These are phyloP conservation scores for Aureobasidium subglaciale DNA, from an alignment of 2,329 filamentous ascomycete genomes.

Conservation along the genomic window DNA sequence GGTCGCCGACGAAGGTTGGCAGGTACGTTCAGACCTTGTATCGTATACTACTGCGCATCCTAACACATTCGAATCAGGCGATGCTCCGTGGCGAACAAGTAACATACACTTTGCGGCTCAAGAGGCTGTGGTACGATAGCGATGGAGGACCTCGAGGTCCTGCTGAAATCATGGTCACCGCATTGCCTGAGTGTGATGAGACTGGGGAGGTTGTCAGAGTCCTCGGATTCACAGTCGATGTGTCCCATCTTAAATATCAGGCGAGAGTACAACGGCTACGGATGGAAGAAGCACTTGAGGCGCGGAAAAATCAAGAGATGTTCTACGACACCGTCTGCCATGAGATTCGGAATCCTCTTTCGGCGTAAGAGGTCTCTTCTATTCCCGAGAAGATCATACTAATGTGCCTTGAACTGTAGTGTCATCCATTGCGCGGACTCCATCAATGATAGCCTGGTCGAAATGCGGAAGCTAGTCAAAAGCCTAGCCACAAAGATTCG, in stretches of 20 bases:
- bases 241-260: slow-evolving; percentile 27
- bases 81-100: slow-evolving; percentile 15
- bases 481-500: background rate
- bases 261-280: slow-evolving; percentile 25
- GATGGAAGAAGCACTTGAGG: slow-evolving; percentile 30
- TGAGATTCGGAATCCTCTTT: slow-evolving; percentile 37
- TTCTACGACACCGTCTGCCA: slow-evolving; percentile 11
- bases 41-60: background rate
- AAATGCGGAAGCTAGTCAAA: slow-evolving; percentile 15
- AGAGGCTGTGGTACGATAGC: slow-evolving; percentile 27
- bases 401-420: background rate
- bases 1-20: slow-evolving; percentile 28
- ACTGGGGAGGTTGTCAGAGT: slow-evolving; percentile 24
- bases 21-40: slow-evolving; percentile 18
- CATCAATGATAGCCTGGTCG: background rate
- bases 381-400: slow-evolving; percentile 17
- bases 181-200: slow-evolving; percentile 27
- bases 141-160: slow-evolving; percentile 17
- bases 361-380: slow-evolving; percentile 20
- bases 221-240: slow-evolving; percentile 28
- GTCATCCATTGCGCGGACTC: slow-evolving; percentile 39
- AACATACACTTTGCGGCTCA: slow-evolving; percentile 32
- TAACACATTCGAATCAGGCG: background rate
- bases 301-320: slow-evolving; percentile 27
- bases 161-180: slow-evolving; percentile 27